Evolutionary conservation across 768 basidiomycete species (phyloP).

Genomic region (Polyporus arcularius): DNA sequence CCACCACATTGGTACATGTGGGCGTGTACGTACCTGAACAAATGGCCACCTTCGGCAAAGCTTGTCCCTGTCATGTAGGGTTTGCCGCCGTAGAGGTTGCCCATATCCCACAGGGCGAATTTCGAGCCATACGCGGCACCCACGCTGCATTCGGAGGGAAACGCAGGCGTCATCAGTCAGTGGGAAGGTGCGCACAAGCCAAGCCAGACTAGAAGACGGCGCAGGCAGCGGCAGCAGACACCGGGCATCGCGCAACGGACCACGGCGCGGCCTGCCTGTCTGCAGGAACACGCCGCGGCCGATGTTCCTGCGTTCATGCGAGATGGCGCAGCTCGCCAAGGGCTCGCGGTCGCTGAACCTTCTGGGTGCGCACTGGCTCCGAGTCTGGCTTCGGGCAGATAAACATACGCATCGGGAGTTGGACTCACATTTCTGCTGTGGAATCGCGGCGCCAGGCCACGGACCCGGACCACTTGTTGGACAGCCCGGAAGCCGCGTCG

Average conservation of each 20-base stretch:
- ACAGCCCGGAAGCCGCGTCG: conserved; percentile 47
- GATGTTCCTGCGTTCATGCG: background rate
- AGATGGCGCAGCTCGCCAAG: too few relatives aligned
- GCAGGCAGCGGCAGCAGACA: background rate
- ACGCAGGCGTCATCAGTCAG: background rate
- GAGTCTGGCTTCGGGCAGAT: background rate
- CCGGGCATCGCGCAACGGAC: background rate
- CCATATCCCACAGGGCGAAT: conserved; percentile 78
- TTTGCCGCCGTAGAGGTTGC: conserved; percentile 71
- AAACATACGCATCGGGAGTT: background rate
- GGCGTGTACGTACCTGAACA: conserved; percentile 56
- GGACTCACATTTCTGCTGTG: conserved; percentile 66
- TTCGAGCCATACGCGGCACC: conserved; percentile 74
- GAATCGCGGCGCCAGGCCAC: conserved; percentile 68
- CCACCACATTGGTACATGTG: too few relatives aligned
- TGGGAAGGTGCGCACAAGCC: background rate
- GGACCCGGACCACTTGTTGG: conserved; percentile 53
- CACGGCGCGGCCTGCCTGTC: too few relatives aligned
- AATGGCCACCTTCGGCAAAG: conserved; percentile 65
- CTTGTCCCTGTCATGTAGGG: conserved; percentile 62
- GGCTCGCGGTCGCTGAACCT: too few relatives aligned
- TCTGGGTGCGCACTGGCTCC: background rate
- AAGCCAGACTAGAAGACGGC: background rate
- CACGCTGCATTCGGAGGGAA: conserved; percentile 45
- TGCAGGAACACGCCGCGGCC: background rate